Percentiles rank a stretch among this genome's conserved stretches.
These are phyloP conservation scores for Macrophomina pseudophaseolina DNA, from an alignment of 2,329 filamentous ascomycete genomes.

Conservation along the genomic window DNA sequence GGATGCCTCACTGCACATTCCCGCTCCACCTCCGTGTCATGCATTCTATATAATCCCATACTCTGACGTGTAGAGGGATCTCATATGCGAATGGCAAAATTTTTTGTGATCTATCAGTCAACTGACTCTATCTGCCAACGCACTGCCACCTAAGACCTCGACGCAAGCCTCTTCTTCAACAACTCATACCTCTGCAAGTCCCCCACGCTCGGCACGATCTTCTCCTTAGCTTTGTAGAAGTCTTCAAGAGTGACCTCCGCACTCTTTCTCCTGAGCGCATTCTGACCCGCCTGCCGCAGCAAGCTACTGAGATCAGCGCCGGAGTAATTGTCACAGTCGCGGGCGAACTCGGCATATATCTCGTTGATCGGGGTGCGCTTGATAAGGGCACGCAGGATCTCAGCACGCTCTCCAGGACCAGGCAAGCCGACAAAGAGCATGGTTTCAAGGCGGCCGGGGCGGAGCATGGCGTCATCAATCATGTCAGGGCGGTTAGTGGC, in stretches of 20 bases:
- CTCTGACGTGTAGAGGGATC: too few species aligned
- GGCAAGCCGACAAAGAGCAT: conserved; percentile 90
- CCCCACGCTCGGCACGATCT: conserved; percentile 59
- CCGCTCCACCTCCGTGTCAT: too few species aligned
- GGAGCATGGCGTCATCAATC: conserved; percentile 93
- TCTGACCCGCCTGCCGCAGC: conserved; percentile 63
- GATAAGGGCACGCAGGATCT: conserved; percentile 77
- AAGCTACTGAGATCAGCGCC: conserved; percentile 68
- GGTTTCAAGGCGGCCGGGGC: conserved; percentile 86
- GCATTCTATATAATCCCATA: too few species aligned
- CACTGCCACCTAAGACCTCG: conserved; percentile 25
- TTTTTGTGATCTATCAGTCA: too few species aligned
- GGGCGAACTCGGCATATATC: conserved; percentile 67
- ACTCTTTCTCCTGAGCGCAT: conserved; percentile 55
- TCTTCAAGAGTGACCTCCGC: conserved; percentile 55
- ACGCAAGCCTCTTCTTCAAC: conserved; percentile 55
- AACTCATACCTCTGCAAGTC: conserved; percentile 63
- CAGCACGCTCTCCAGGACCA: conserved; percentile 75
- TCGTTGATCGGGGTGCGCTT: conserved; percentile 59
- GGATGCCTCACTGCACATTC: too few species aligned
- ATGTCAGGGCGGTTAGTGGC: conserved; percentile 96
- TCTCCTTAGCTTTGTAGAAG: conserved; percentile 49
- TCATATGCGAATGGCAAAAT: too few species aligned
- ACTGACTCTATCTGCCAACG: neutral
- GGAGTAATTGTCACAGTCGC: conserved; percentile 79